These are phyloP conservation scores for Chloris gayana DNA, from an alignment of 176 grass and related monocot genomes.

Conservation along the genomic window DNA sequence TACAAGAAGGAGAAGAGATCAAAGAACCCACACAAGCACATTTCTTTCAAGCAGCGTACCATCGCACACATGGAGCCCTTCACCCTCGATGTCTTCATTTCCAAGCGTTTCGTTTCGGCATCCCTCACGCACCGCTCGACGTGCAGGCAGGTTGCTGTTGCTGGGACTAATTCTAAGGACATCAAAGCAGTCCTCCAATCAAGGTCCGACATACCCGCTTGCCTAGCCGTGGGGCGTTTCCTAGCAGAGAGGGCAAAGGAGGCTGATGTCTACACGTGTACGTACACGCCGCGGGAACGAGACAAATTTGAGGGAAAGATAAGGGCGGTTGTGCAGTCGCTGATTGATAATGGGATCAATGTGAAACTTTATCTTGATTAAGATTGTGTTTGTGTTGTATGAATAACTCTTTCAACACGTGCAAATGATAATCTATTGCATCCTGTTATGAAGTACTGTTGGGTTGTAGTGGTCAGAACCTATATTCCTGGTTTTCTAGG, in stretches of 20 bases:
- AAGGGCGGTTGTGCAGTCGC: slow-evolving; percentile 77
- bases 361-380: slow-evolving; percentile 92
- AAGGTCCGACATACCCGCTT: slow-evolving; percentile 81
- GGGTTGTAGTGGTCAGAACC: neutral
- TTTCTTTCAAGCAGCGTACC: slow-evolving; percentile 92
- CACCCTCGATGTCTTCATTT: slow-evolving; percentile 86
- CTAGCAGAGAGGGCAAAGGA: slow-evolving; percentile 81
- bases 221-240: slow-evolving; percentile 74
- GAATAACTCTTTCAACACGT: neutral
- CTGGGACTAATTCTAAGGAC: slow-evolving; percentile 91
- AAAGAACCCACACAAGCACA: slow-evolving; percentile 86
- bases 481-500: neutral
- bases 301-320: slow-evolving; percentile 95
- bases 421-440: slow-evolving; percentile 12
- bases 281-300: slow-evolving; percentile 73
- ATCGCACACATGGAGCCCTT: slow-evolving; percentile 93
- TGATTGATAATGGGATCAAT: slow-evolving; percentile 85
- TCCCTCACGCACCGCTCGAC: slow-evolving; percentile 82
- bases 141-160: slow-evolving; percentile 85
- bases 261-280: slow-evolving; percentile 87
- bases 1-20: slow-evolving; percentile 96
- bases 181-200: slow-evolving; percentile 69
- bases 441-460: neutral
- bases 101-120: slow-evolving; percentile 87
- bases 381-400: slow-evolving; percentile 19